phyloP scores from a whole-genome alignment of 2,329 filamentous ascomycete species.

The Hawksworthiomyces lignivorus region DNA sequence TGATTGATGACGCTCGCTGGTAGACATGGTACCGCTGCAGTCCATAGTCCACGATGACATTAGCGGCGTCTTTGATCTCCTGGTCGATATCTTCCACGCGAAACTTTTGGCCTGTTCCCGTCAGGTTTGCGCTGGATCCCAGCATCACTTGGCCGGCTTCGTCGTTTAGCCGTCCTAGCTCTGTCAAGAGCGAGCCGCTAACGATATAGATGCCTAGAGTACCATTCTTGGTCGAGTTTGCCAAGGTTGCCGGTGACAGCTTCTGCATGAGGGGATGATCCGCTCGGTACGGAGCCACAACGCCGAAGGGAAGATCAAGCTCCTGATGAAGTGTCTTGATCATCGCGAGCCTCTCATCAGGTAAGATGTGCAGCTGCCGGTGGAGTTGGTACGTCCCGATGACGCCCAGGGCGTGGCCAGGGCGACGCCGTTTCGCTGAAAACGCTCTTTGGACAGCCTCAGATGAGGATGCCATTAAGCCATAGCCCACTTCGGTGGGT shows the following conservation, averaged over 20 bases:
- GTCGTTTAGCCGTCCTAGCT: slow-evolving; percentile 18
- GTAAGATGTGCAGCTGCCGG: slow-evolving; percentile 14
- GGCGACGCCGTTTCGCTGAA: slow-evolving; percentile 17
- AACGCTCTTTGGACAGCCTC: slow-evolving; percentile 17
- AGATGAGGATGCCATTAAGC: slow-evolving; percentile 13
- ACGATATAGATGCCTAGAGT: too few species aligned
- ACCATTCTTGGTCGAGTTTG: too few species aligned
- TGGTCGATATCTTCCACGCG: slow-evolving; percentile 22
- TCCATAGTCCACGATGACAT: slow-evolving; percentile 26
- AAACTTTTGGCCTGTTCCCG: slow-evolving; percentile 22
- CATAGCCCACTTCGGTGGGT: slow-evolving; percentile 21
- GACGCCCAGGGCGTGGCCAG: slow-evolving; percentile 16
- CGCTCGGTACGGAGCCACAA: slow-evolving; percentile 11
- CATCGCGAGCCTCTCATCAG: slow-evolving; percentile 10
- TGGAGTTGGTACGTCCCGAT: slow-evolving; percentile 17
- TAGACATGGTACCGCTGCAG: slow-evolving; percentile 19
- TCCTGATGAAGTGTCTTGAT: slow-evolving; percentile 15
- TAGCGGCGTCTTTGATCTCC: slow-evolving; percentile 20
- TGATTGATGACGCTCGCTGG: slow-evolving; percentile 9
- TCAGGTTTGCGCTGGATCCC: slow-evolving; percentile 24
- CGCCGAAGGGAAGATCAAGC: slow-evolving; percentile 11
- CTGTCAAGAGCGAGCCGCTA: too few species aligned
- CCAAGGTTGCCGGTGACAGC: too few species aligned
- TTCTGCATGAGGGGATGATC: too few species aligned
- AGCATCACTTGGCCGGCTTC: slow-evolving; percentile 18